Conservation (phyloP, 31 red algal genomes). For the Odonthalia washingtoniensis region DNA sequence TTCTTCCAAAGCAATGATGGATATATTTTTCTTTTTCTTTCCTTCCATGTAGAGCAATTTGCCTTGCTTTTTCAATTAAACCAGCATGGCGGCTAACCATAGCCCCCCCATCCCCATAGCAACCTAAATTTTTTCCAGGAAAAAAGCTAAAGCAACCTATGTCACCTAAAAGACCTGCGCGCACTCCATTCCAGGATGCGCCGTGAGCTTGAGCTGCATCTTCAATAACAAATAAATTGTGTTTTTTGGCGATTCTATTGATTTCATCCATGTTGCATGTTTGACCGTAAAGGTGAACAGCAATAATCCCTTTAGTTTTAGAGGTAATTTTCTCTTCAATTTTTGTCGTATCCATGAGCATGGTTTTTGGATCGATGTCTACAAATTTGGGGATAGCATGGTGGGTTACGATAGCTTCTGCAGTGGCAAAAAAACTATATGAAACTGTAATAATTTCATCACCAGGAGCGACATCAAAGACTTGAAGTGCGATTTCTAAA, state of each 20-base stretch:
- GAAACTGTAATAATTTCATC: constrained; percentile 62
- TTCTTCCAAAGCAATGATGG: constrained; percentile 20
- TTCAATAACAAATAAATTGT: constrained; percentile 34
- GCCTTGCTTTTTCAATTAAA: neutral
- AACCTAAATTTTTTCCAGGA: constrained; percentile 48
- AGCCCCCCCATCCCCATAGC: constrained; percentile 41
- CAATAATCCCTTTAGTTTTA: constrained; percentile 33
- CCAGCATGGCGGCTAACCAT: constrained; percentile 14
- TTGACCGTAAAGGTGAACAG: constrained; percentile 26
- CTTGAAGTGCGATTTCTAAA: constrained; percentile 41
- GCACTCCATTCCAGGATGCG: constrained; percentile 15
- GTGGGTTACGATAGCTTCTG: constrained; percentile 40
- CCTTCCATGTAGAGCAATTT: constrained; percentile 5
- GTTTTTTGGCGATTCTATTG: constrained; percentile 11
- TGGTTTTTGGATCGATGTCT: constrained; percentile 55
- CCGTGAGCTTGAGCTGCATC: constrained; percentile 46
- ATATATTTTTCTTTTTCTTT: constrained; percentile 9
- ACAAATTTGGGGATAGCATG: constrained; percentile 65
- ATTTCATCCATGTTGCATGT: constrained; percentile 19
- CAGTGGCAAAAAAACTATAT: constrained; percentile 56
- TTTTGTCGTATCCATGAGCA: constrained; percentile 7
- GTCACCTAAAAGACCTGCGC: constrained; percentile 36
- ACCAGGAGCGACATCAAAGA: constrained; percentile 49
- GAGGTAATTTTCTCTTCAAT: constrained; percentile 18
- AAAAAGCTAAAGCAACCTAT: constrained; percentile 37